Base-by-base conservation (phyloP, 352 stramenopile genomes). In the Phytopythium chamaehyphon region DNA sequence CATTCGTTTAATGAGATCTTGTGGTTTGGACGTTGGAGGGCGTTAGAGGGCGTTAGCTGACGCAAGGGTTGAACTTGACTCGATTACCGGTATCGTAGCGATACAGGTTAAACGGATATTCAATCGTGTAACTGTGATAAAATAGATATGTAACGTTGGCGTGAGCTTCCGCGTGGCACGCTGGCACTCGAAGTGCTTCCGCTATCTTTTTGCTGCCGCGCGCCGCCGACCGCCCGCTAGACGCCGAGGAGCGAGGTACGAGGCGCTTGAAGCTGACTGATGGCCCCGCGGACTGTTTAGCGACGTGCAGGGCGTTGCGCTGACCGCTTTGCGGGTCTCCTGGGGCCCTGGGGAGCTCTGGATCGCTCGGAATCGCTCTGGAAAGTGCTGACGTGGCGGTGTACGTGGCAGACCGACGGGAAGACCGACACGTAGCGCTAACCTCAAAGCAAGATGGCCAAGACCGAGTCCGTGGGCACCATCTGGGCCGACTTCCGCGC, bases 401-500 rank as follows among this genome's bases (percentile, higher is more conserved):
- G 10, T 31, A 62, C 48, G 1, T 28, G 26, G 24, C 16, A 16
- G 26, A 16, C 12, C 43, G 10, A 28, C 10, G 12, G n/a, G 16
- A 19, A 18, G 16, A 12, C 21, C 7, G 21, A 40, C 28, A 21
- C 45, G 62, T 46, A 47, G 28, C 55, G 43, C 57, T 57, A 8
- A 3, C n/a, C 18, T 15, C 37, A 24, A 8, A 61, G 40, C 22
- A 58, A 46, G 38, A 76, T 71, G 60, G 51, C 51, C 40, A 80
- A 72, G 47, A 69, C 63, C 37, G 57, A 64, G 52, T 75, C 66
- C 52, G 64, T 81, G 43, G 44, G 63, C 52, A 73, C 62, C 39
- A 90, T 90, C 59, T 53, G 88, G 33, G 45, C 64, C 33, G 81
- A 92, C 54, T 86, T 93, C 37, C 56, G 67, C 37, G 44, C 67